These are phyloP conservation scores for Spathaspora girioi DNA, from an alignment of 805 yeast species.

Conservation along the genomic window DNA sequence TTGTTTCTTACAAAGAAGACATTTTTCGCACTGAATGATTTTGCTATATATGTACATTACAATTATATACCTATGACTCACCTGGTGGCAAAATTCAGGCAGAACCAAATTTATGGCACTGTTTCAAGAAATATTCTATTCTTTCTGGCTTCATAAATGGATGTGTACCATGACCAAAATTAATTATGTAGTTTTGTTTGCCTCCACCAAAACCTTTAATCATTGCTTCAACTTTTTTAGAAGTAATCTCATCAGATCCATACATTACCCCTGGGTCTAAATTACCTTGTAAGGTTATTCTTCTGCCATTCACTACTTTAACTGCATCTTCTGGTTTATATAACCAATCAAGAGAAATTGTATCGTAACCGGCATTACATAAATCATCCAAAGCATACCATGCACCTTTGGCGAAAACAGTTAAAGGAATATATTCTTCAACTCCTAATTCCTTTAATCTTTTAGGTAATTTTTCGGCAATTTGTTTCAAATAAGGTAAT, in stretches of 20 bases:
- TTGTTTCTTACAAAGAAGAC: background rate
- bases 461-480: slow-evolving; percentile 61
- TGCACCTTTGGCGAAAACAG: slow-evolving; percentile 92
- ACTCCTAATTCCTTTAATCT: slow-evolving; percentile 72
- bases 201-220: slow-evolving; percentile 92
- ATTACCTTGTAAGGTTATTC: slow-evolving; percentile 90
- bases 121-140: slow-evolving; percentile 78
- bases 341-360: slow-evolving; percentile 92
- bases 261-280: slow-evolving; percentile 93
- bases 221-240: slow-evolving; percentile 82
- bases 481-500: slow-evolving; percentile 80
- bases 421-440: slow-evolving; percentile 72
- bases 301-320: slow-evolving; percentile 58
- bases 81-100: background rate
- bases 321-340: slow-evolving; percentile 85
- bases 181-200: slow-evolving; percentile 83
- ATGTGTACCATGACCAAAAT: slow-evolving; percentile 97
- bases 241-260: slow-evolving; percentile 79
- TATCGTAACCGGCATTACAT: slow-evolving; percentile 76
- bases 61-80: background rate
- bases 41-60: background rate
- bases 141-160: slow-evolving; percentile 96
- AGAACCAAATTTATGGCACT: slow-evolving; percentile 77
- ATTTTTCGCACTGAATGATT: background rate
- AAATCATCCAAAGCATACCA: slow-evolving; percentile 93